Conservation (phyloP, 345 rosid species). For the Gynandropsis gynandra region DNA sequence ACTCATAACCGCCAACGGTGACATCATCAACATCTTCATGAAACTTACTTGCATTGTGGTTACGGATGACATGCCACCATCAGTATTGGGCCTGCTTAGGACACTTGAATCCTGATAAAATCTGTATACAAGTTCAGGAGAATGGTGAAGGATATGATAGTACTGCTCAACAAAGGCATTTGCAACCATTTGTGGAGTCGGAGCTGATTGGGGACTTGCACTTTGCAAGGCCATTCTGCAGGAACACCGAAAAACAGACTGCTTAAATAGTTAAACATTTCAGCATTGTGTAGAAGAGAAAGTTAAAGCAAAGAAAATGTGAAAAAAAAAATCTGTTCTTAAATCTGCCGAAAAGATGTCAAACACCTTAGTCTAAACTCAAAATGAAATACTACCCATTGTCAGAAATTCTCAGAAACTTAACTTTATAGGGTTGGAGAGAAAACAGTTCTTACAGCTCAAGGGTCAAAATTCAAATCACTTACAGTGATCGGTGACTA, state of each 20-base stretch:
- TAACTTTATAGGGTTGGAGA: no score
- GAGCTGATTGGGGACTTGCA: conserved; percentile 15
- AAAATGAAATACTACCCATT: no score
- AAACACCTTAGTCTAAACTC: no score
- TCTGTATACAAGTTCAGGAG: conserved; percentile 40
- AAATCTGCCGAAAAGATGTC: background rate
- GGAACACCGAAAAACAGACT: conserved; percentile 5
- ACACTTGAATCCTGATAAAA: conserved; percentile 52
- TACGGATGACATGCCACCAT: conserved; percentile 39
- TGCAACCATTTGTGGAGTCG: conserved; percentile 37
- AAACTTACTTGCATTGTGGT: conserved; percentile 48
- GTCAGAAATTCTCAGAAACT: no score
- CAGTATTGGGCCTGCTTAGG: conserved; percentile 41
- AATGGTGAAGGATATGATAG: conserved; percentile 42
- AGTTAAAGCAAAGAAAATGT: no score
- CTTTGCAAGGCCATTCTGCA: conserved; percentile 30
- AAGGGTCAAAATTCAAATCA: no score
- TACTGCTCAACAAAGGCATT: conserved; percentile 52
- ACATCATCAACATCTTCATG: background rate
- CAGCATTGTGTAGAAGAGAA: no score
- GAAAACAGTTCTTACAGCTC: no score
- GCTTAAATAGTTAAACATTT: background rate
- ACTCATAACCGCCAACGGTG: background rate
- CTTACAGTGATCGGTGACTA: no score
- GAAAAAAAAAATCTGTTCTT: no score